Evolutionary conservation across 2,329 filamentous ascomycete genomes (phyloP), one percentile per base, ranked within the genome.

Genomic region (Gyromitra esculenta): DNA sequence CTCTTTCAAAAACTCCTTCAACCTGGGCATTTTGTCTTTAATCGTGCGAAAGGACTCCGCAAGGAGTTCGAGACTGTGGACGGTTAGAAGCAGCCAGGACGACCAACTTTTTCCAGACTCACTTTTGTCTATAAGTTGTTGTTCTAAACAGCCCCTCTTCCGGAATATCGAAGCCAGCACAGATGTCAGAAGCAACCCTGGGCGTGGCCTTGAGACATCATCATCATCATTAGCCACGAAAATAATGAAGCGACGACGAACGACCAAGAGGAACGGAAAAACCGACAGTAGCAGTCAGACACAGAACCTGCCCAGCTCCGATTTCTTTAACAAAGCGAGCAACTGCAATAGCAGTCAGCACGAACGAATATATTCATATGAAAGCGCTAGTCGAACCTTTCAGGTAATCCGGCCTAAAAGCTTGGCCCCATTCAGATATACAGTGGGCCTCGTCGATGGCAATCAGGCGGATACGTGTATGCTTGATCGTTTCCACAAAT

Each of bases 371-470:
- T 31, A 31, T 39, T 15, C 35, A 54, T 6, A 18, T 5, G 57
- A 25, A 48, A 56, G 9, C 81, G 77, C 79, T 52, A 72, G 68
- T 35, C 25, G 80, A 64, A 82, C 80, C 6, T 52, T 76, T 88
- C 25, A 90, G 97, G 85, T 99, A 99, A 82, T 98, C 95, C 0
- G 94, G 95, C 54, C 96, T 90, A 82, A 99, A 99, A 82, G 99
- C 96, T 80, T 99, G 96, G 0, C 96, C 96, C 96, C 96, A 99
- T 85, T 99, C 94, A 83, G 96, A 99, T 39, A 99, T 95, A 83
- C 96, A 99, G 83, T 99, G 96, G 15, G 96, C 96, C 84, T 99
- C 96, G 80, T 99, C 96, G 77, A 99, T 97, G 70, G 98, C 96
- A 65, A 99, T 82, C 3, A 90, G 82, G 1, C 89, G 85, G 0